Evolutionary conservation across 768 basidiomycete genomes (phyloP).

Genomic region (Myochromella boudieri): DNA sequence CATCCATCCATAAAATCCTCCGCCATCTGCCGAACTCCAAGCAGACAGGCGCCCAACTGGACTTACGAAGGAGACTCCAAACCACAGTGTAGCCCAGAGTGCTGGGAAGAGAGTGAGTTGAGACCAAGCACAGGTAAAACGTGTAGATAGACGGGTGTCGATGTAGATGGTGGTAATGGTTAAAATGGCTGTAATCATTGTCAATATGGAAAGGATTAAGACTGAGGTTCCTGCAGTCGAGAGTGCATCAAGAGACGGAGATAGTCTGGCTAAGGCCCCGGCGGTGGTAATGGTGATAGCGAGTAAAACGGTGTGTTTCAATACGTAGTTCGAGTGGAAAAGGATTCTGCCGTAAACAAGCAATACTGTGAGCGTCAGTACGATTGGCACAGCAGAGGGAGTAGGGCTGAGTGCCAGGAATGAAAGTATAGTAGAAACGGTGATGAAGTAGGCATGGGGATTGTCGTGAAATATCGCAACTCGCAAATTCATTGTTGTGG

Average conservation of each 20-base stretch:
- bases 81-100: conserved; percentile 69
- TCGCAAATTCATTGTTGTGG: conserved; percentile 24
- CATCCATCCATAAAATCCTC: conserved; percentile 65
- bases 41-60: conserved; percentile 71
- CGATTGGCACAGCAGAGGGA: conserved; percentile 23
- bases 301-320: conserved; percentile 28
- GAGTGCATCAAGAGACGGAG: conserved; percentile 51
- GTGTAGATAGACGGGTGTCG: conserved; percentile 34
- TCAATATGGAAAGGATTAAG: conserved; percentile 40
- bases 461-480: conserved; percentile 26
- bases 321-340: conserved; percentile 24
- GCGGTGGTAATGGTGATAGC: conserved; percentile 38
- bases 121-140: conserved; percentile 34
- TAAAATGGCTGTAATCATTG: conserved; percentile 42
- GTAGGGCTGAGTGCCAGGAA: conserved; percentile 25
- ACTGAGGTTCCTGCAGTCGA: conserved; percentile 53
- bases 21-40: conserved; percentile 63
- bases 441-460: conserved; percentile 26
- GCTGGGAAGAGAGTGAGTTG: conserved; percentile 63
- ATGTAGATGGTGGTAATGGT: conserved; percentile 39
- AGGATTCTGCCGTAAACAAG: conserved; percentile 37
- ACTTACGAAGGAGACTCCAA: conserved; percentile 47
- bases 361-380: conserved; percentile 30
- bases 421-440: conserved; percentile 20
- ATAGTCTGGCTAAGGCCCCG: conserved; percentile 38